phyloP scores from a whole-genome alignment of 2,329 filamentous ascomycete species.

The Purpureocillium takamizusanense region DNA sequence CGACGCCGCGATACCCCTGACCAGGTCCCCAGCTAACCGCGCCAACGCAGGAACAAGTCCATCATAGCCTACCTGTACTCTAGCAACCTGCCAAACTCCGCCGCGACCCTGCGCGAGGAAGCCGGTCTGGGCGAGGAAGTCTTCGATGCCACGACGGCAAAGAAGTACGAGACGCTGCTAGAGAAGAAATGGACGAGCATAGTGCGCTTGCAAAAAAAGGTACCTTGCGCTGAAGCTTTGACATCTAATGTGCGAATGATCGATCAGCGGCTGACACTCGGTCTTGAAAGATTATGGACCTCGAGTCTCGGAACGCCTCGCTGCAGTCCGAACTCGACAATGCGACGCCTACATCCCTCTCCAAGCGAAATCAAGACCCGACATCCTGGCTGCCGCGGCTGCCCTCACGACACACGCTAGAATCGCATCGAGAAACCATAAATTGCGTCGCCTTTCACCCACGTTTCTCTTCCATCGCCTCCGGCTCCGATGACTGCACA shows the following conservation, averaged over 20 bases:
- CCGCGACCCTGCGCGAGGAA: constrained; percentile 67
- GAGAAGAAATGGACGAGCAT: constrained; percentile 99
- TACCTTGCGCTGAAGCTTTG: constrained; percentile 21
- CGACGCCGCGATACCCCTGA: neutral
- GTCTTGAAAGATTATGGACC: constrained; percentile 70
- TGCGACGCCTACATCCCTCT: constrained; percentile 67
- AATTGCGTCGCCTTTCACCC: constrained; percentile 90
- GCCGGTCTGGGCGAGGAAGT: constrained; percentile 57
- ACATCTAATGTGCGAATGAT: too few species aligned
- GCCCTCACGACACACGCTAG: constrained; percentile 71
- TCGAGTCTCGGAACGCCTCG: constrained; percentile 64
- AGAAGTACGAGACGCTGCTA: constrained; percentile 88
- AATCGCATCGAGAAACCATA: constrained; percentile 73
- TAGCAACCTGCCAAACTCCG: constrained; percentile 60
- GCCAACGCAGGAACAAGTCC: constrained; percentile 65
- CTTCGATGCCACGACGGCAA: constrained; percentile 73
- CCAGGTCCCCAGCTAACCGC: too few species aligned
- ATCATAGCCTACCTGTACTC: constrained; percentile 82
- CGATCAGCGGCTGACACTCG: neutral
- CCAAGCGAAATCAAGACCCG: constrained; percentile 75
- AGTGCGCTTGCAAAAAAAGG: constrained; percentile 92
- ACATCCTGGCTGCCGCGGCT: constrained; percentile 76
- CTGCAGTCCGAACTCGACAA: constrained; percentile 80
- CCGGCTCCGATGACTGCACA: constrained; percentile 82
- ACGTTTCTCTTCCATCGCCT: constrained; percentile 81